Base-by-base conservation (phyloP, 1,284 basidiomycete species). In the Leccinum griseonigrum region DNA sequence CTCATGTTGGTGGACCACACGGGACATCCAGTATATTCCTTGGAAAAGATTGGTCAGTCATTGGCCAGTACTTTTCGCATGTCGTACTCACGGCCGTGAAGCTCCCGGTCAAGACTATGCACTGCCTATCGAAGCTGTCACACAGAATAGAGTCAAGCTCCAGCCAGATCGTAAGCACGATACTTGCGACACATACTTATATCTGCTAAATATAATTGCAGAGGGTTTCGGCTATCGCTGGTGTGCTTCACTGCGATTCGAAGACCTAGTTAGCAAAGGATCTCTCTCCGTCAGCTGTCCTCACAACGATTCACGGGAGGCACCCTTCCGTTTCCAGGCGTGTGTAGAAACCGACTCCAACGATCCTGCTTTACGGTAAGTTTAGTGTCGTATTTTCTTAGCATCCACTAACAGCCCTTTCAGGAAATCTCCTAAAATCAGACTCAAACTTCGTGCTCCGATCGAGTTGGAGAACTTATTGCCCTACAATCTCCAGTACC, bases 391-490 rank as follows among this genome's bases (percentile, higher is more conserved):
- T 8, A 57, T 50, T 22, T 56, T 38, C 51, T 31, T 5, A 6
- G 28, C 52, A 16, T 38, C 10, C 46, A 2, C 56, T 63, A 50
- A 65, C 57, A 62, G n/a, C 29, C 52, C 18, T 48, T 60, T 5
- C 68, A 95, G 92, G 59, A 87, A 86, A 75, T 92, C 92, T 68
- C 97, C 97, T 0, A 90, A 88, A 71, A 85, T 98, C 63, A 89
- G 86, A 55, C 80, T 99, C 48, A 88, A 87, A 60, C 84, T 99
- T 58, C 89, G 95, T n/a, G 95, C 97, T 9, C 97, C 97, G 0
- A 84, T 99, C 40, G 97, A 99, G 72, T 80, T 99, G 10, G 97
- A 99, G 78, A 99, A 99, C 71, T 78, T 99, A 28, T 79, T 99
- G 52, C 98, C 98, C 1, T 98, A 92, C 78, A 95, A 99, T 72